Conservation (phyloP, 2,329 filamentous ascomycete species). For the Colletotrichum caudatum region DNA sequence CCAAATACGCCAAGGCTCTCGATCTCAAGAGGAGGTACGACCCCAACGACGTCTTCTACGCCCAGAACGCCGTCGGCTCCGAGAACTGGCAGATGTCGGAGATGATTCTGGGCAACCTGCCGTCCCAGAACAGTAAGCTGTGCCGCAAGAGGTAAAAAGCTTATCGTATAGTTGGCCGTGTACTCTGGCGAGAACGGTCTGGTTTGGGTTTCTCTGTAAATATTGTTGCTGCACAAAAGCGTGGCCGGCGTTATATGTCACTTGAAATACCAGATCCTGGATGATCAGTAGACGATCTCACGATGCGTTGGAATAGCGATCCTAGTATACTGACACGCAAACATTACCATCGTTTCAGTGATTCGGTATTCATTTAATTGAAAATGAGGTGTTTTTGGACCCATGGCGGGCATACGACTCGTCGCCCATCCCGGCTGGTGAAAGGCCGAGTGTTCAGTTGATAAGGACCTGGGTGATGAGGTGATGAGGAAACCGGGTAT, state of each 20-base stretch:
- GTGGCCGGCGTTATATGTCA: neutral
- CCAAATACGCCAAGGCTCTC: conserved; percentile 39
- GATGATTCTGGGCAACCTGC: conserved; percentile 41
- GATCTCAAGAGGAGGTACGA: conserved; percentile 42
- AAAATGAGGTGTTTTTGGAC: too few relatives aligned
- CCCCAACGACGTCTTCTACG: conserved; percentile 42
- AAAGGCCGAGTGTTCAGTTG: too few relatives aligned
- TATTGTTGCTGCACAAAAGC: conserved; percentile 30
- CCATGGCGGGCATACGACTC: too few relatives aligned
- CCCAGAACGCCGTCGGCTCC: conserved; percentile 40
- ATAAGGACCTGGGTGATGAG: neutral
- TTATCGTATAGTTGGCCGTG: neutral
- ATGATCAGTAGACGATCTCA: conserved; percentile 27
- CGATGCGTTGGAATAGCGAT: conserved; percentile 4
- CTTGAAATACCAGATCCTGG: neutral
- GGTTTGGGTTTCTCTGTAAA: conserved; percentile 20
- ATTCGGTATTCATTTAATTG: neutral
- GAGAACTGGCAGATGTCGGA: conserved; percentile 42
- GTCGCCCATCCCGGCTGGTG: too few relatives aligned
- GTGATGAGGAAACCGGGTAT: too few relatives aligned
- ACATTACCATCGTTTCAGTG: neutral
- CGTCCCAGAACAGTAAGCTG: conserved; percentile 44
- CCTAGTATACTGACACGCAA: neutral
- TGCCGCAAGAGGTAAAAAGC: conserved; percentile 34
- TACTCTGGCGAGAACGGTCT: neutral